Evolutionary conservation across 192 early-diverging fungal genomes (phyloP), one percentile per base, ranked within the genome.

Genomic region (Backusella psychrophila): DNA sequence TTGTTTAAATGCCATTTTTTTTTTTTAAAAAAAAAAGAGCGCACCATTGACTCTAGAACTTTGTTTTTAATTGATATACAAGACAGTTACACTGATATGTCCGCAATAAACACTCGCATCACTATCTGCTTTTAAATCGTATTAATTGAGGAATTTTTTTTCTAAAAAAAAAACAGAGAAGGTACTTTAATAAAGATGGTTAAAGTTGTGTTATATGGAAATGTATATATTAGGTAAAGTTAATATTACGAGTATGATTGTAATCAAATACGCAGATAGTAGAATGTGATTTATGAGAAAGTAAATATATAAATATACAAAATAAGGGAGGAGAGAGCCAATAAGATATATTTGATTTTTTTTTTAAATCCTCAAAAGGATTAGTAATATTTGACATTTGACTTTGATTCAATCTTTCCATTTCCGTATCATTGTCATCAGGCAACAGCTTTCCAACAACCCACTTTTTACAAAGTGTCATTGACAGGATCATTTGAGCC

Each of bases 321-420:
- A 42, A 42, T 12, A 33, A 33, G 33, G 33, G 46, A n/a, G 46
- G 19, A 4, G 19, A 17, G 19, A 4, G 42, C 2, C 38, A 39
- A 39, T 39, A 39, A 39, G 9, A 39, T 33, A 33, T 33, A 33
- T 33, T 3, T 33, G 0, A 3, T 3, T 33, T 33, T 33, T 3
- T 33, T 33, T 33, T 33, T 33, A 33, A 33, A 3, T 63, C 56
- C 26, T 26, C 56, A 63, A 63, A 63, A 63, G 56, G 56, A 29
- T 63, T 63, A 29, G 23, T 63, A n/a, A 63, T 63, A 29, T 63
- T 63, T 63, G 56, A 63, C 26, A 63, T 63, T 63, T 63, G 33
- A 33, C 33, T 33, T 33, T 33, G 56, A 26, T 63, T 29, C 11
- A 12, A 9, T 26, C 56, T 29, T 23, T 23, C 23, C 23, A 63